Evolutionary conservation across 2,329 filamentous ascomycete species (phyloP), one percentile per base, ranked within the genome.

Genomic region (Fusarium pininemorale): DNA sequence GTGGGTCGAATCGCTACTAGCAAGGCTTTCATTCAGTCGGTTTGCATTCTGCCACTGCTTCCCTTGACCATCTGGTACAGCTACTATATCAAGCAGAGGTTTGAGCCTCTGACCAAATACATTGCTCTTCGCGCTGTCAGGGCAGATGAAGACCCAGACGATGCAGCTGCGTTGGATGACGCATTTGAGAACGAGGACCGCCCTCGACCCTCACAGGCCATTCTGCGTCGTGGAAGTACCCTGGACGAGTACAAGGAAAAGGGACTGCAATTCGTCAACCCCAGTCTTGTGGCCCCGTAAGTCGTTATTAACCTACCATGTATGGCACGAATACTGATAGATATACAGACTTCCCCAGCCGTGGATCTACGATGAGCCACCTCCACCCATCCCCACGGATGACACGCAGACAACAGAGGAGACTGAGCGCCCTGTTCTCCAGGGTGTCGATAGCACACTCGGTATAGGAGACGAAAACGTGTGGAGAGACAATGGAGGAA

Each of bases 71-170:
- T 97, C 22, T 98, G 96, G 95, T 98, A 97, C 80, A 93, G 90
- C 73, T 93, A 94, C 81, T 93, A 94, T 75, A 98, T 94, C 80
- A 88, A 90, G 48, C 88, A 89, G 50, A 93, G 93, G 2, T 99
- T 96, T 78, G 93, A 94, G 78, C 96, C 96, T 1, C 84, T 99
- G 68, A 98, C 95, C 82, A 92, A 91, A 76, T 98, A 96, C 80
- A 98, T 99, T 80, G 95, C 97, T 35, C 85, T 99, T 50, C 90
- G 94, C 72, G 97, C 94, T 77, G 94, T 99, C 67, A 90, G 92
- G 74, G 87, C 90, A 32, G 70, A 73, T 1, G 87, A 90, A 6
- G 86, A 88, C 20, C 79, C 80, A 13, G 77, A 78, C 4, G 81
- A 83, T 35, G 75, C 79, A 18, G 81, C 82, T 48, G 79, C 80